phyloP scores from a whole-genome alignment of 163 green algal species.

The Prototheca stagnorum region DNA sequence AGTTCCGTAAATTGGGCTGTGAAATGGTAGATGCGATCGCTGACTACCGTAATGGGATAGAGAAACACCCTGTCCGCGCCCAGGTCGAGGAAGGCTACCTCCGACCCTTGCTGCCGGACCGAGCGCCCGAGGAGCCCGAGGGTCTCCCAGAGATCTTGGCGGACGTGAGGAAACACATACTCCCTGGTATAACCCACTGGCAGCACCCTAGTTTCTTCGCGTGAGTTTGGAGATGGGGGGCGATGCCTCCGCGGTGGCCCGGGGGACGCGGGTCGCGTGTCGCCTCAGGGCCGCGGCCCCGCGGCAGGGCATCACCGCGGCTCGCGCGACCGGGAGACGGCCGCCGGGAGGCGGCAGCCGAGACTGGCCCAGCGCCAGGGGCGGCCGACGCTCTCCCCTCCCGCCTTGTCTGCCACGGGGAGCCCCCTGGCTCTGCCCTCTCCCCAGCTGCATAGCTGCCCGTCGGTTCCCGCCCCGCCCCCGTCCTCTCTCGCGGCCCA shows the following conservation, averaged over 20 bases:
- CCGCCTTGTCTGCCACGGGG: no score
- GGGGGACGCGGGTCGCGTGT: no score
- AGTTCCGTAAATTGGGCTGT: constrained; percentile 33
- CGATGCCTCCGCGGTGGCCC: no score
- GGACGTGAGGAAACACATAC: constrained; percentile 39
- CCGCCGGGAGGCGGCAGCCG: no score
- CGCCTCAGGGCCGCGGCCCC: no score
- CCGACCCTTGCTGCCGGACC: constrained; percentile 17
- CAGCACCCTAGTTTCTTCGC: constrained; percentile 11
- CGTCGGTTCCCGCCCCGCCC: not conserved
- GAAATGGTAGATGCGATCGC: constrained; percentile 40
- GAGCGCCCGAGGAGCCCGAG: constrained; percentile 28
- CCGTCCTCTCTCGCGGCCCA: no score
- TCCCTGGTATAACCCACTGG: constrained; percentile 33
- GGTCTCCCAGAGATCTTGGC: constrained; percentile 21
- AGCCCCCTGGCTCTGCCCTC: no score
- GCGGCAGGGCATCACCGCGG: not conserved
- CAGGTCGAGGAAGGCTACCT: constrained; percentile 39
- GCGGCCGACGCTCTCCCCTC: no score
- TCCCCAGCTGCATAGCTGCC: no score
- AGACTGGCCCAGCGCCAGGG: no score
- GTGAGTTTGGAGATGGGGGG: not conserved
- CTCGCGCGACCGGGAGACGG: not conserved
- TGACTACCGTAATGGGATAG: constrained; percentile 22
- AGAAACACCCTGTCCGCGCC: constrained; percentile 19